These are phyloP conservation scores for Lodderomyces margitis DNA, from an alignment of 1,139 yeast species.

Conservation along the genomic window DNA sequence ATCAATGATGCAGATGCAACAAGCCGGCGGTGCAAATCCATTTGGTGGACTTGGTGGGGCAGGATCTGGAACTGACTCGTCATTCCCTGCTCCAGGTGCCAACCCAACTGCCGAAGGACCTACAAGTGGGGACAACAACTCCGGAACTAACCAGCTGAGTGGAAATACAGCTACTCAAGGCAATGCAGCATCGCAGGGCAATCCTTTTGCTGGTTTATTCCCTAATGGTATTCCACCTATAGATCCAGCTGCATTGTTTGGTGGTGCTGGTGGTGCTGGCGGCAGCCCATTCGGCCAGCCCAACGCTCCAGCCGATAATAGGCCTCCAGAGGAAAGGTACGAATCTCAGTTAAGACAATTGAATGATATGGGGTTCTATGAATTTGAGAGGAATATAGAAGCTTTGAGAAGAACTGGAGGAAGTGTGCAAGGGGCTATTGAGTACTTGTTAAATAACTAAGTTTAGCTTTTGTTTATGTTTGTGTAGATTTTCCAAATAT, in stretches of 20 bases:
- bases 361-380: constrained; percentile 95
- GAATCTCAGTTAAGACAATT: constrained; percentile 88
- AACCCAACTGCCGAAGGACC: constrained; percentile 37
- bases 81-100: constrained; percentile 60
- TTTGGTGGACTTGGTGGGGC: constrained; percentile 13
- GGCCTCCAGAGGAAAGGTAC: constrained; percentile 96
- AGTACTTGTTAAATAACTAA: constrained; percentile 47
- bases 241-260: constrained; percentile 48
- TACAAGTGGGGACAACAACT: constrained; percentile 22
- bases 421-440: constrained; percentile 95
- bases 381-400: constrained; percentile 85
- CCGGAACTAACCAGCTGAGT: constrained; percentile 14
- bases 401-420: constrained; percentile 96
- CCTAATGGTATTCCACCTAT: constrained; percentile 36
- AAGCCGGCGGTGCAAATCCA: constrained; percentile 46
- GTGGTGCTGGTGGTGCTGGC: constrained; percentile 27
- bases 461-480: constrained; percentile 1
- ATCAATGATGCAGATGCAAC: constrained; percentile 73
- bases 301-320: constrained; percentile 57
- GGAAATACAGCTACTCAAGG: constrained; percentile 15
- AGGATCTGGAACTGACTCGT: constrained; percentile 19
- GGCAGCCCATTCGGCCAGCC: constrained; percentile 18
- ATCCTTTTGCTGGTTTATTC: constrained; percentile 53
- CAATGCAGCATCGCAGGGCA: constrained; percentile 27
- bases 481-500: background rate